A percentile compares a stretch with the other conserved stretches of the same genome.
These are phyloP conservation scores for Spathaspora boniae DNA, from an alignment of 805 yeast species.

Conservation along the genomic window DNA sequence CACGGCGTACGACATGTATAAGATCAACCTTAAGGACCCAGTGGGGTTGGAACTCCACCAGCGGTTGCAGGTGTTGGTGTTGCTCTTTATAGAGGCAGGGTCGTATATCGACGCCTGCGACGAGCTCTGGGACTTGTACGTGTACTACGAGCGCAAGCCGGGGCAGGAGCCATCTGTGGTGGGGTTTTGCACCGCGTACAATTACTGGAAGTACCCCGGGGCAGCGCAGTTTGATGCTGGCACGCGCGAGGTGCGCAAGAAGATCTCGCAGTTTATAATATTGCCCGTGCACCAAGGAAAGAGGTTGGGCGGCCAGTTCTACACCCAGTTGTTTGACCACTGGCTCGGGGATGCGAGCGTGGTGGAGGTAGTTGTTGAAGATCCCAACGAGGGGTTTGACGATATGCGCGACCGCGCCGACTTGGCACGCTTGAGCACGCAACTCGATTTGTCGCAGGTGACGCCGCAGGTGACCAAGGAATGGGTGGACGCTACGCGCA, in stretches of 20 bases:
- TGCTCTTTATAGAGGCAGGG: constrained; percentile 91
- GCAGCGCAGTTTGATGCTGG: constrained; percentile 47
- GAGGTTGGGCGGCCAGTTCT: constrained; percentile 68
- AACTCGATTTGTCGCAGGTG: constrained; percentile 22
- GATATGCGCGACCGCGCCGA: constrained; percentile 85
- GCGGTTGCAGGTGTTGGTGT: constrained; percentile 73
- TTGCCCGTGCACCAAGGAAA: constrained; percentile 80
- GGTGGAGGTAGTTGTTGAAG: constrained; percentile 83
- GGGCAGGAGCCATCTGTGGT: constrained; percentile 44
- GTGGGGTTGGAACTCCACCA: constrained; percentile 53
- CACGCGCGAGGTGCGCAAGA: constrained; percentile 47
- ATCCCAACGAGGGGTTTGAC: constrained; percentile 90
- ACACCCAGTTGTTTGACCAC: constrained; percentile 47
- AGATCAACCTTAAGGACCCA: constrained; percentile 39
- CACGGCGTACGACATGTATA: constrained; percentile 48
- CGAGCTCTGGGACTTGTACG: constrained; percentile 74
- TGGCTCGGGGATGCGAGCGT: constrained; percentile 57
- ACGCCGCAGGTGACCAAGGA: constrained; percentile 15
- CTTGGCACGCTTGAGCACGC: constrained; percentile 30
- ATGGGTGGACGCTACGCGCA: constrained; percentile 42
- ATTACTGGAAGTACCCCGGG: constrained; percentile 74
- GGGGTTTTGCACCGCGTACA: constrained; percentile 82
- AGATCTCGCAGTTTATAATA: constrained; percentile 83
- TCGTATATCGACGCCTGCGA: constrained; percentile 78
- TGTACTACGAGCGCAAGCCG: constrained; percentile 35